Base-by-base conservation (phyloP, 2,329 filamentous ascomycete species). In the Aspergillus fructus region DNA sequence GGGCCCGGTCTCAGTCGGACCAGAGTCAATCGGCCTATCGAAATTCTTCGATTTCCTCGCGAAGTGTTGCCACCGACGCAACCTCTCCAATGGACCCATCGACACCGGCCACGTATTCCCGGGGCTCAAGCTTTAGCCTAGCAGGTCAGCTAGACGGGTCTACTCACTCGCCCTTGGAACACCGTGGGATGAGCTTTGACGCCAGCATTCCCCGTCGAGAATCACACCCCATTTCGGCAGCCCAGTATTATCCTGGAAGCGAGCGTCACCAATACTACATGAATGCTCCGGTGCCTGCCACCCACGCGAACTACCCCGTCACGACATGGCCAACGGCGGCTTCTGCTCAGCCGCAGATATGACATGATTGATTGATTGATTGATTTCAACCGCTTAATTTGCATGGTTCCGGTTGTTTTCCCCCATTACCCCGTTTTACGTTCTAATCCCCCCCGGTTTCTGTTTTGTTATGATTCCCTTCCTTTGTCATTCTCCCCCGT, bases 1-100 rank as follows among this genome's bases (percentile, higher is more conserved):
- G 74, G 42, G 73, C 68, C 56, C 69, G 73, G 39, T 73, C 72
- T 11, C 68, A 69, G 23, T 71, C 72, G 2, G 70, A 74, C 15
- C 69, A 72, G 59, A 73, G 70, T 53, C 67, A 69, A 1, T 67
- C 70, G 3, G 68, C 72, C 11, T 77, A 77, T 55, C 71, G 75
- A 48, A 77, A 74, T 41, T 71, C 73, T 3, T 75, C 74, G 8
- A 69, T 77, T 23, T 73, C 74, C 12, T 73, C 71, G 21, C 71
- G 74, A 42, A 74, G 67, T 51, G 67, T 74, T 39, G 66, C 71
- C 7, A 70, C 74, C 12, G 75, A 76, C 46, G 69, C 69, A 2
- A 71, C 74, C 12, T 74, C 74, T 3, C 70, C 72, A 2, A 71
- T 76, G 53, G 74, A 76, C 51, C 68, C 73, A 4, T 62, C 73